Evolutionary conservation across 2,329 filamentous ascomycete genomes (phyloP).

Genomic region (Pezicula neosporulosa): DNA sequence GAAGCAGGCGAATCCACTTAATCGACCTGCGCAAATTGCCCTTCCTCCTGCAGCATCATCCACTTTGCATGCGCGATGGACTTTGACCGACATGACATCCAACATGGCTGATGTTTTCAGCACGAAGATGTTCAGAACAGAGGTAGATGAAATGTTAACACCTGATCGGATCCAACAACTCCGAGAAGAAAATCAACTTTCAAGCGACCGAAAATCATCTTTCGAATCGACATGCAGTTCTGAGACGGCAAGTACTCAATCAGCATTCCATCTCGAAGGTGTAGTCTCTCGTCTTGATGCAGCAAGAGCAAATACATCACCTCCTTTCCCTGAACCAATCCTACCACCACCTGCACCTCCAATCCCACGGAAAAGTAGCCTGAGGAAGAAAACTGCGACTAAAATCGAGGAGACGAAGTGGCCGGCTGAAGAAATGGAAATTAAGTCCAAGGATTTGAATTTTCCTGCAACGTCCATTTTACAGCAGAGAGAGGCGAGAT

Average conservation of each 20-base stretch:
- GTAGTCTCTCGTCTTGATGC: slow-evolving; percentile 40
- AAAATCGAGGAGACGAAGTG: neutral
- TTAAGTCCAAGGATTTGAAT: slow-evolving; percentile 17
- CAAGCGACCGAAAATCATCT: slow-evolving; percentile 14
- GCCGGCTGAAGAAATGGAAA: slow-evolving; percentile 5
- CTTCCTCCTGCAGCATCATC: slow-evolving; percentile 21
- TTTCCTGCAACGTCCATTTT: slow-evolving; percentile 31
- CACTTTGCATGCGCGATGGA: slow-evolving; percentile 44
- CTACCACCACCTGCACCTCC: slow-evolving; percentile 12
- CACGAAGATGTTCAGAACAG: slow-evolving; percentile 50
- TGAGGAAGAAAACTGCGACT: neutral
- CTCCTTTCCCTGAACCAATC: slow-evolving; percentile 7
- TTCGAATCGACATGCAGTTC: slow-evolving; percentile 12
- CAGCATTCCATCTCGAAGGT: slow-evolving; percentile 47
- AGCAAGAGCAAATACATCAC: slow-evolving; percentile 10
- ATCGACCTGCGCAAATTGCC: slow-evolving; percentile 7
- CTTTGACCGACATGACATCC: slow-evolving; percentile 50
- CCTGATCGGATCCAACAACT: slow-evolving; percentile 44
- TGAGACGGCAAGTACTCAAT: slow-evolving; percentile 36
- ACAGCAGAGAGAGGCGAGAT: neutral
- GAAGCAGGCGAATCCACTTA: slow-evolving; percentile 32
- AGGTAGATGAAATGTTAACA: slow-evolving; percentile 58
- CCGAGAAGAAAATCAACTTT: slow-evolving; percentile 17
- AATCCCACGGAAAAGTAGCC: neutral
- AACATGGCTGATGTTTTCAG: slow-evolving; percentile 56